Conservation (phyloP, 169 alveolate species). For the Cryptosporidium ubiquitum region DNA sequence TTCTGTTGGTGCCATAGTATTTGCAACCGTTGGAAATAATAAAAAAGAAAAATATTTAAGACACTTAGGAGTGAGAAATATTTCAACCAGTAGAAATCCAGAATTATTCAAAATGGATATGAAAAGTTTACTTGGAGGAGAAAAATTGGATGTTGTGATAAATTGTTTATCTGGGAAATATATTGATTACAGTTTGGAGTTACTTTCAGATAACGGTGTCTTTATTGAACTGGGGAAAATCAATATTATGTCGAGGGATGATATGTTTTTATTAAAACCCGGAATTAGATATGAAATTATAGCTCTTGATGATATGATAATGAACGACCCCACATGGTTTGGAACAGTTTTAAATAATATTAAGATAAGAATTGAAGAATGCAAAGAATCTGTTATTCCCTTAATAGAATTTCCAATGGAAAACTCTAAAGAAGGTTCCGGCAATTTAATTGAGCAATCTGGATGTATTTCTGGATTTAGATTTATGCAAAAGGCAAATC, state of each 20-base stretch:
- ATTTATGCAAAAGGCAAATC: conserved; percentile 74
- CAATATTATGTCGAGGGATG: conserved; percentile 36
- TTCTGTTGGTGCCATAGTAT: conserved; percentile 51
- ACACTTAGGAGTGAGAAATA: conserved; percentile 56
- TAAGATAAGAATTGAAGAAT: conserved; percentile 49
- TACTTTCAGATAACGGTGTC: conserved; percentile 15
- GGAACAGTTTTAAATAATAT: conserved; percentile 35
- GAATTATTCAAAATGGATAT: conserved; percentile 30
- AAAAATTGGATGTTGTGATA: conserved; percentile 55
- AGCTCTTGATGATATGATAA: conserved; percentile 66
- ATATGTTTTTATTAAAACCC: conserved; percentile 23
- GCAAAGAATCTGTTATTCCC: conserved; percentile 52
- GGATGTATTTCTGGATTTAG: conserved; percentile 71
- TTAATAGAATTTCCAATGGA: conserved; percentile 16
- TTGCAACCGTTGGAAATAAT: conserved; percentile 68
- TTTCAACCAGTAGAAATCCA: conserved; percentile 66
- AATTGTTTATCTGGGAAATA: conserved; percentile 72
- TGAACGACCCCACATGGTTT: conserved; percentile 60
- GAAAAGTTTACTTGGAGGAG: conserved; percentile 12
- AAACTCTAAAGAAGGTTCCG: conserved; percentile 1
- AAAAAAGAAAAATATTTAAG: conserved; percentile 66
- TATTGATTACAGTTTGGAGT: conserved; percentile 48
- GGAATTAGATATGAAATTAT: conserved; percentile 50
- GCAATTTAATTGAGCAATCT: not conserved
- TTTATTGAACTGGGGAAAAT: conserved; percentile 73